Base-by-base conservation (phyloP, 2,329 filamentous ascomycete genomes). In the Ascomycota sp. region DNA sequence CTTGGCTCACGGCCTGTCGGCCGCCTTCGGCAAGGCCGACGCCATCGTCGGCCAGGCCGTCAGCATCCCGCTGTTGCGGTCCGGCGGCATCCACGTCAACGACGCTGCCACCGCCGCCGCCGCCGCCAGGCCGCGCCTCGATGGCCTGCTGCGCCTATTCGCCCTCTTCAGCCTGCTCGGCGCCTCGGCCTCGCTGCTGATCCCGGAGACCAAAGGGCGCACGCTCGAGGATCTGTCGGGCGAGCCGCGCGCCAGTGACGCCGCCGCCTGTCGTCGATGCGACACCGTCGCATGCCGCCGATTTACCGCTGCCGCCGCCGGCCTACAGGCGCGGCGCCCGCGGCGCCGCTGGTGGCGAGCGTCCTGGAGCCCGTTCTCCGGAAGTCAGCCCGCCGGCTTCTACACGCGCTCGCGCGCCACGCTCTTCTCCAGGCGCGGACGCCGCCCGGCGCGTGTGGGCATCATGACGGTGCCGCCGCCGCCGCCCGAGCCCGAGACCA, bases 101-200 rank as follows among this genome's bases (percentile, higher is more conserved):
- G 52, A 56, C 13, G 63, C n/a, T n/a, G n/a, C n/a, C n/a, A n/a
- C n/a, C n/a, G n/a, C n/a, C n/a, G n/a, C n/a, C n/a, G n/a, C n/a
- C n/a, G n/a, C n/a, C n/a, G n/a, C n/a, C n/a, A n/a, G n/a, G n/a
- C n/a, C n/a, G n/a, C n/a, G 74, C 65, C 61, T 85, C 31, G 65
- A 78, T 47, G 70, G 75, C 33, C 65, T 85, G 23, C 72, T 86
- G 57, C 63, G 81, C 46, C 75, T 83, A 23, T 83, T 80, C 48
- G 75, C 76, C 0, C 58, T 81, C 8, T 83, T 86, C 57, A 85
- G 83, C 79, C 59, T 85, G 5, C 63, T 65, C 30, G 80, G 80
- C 23, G 65, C 68, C 28, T 51, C 80, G 28, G 69, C 69, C 3
- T 72, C 73, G 1, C 55, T 83, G 4, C 53, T 86, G n/a, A 71